phyloP scores from a whole-genome alignment of 768 basidiomycete genomes.

The Lactarius pseudohatsudake region DNA sequence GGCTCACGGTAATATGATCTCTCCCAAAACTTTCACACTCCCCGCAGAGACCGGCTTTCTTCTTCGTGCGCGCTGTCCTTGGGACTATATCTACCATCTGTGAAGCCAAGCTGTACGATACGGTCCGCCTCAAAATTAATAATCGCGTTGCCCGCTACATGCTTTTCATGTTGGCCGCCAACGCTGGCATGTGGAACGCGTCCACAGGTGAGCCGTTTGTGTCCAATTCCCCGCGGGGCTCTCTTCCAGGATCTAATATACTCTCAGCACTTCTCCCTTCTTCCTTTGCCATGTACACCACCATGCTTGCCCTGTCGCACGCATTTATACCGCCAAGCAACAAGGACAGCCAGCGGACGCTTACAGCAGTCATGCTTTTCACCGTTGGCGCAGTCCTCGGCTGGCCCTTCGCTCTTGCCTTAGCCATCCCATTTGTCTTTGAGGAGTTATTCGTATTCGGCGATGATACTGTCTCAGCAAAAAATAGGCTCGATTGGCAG shows the following conservation, averaged over 20 bases:
- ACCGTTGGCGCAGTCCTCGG: slow-evolving; percentile 86
- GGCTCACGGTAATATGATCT: slow-evolving; percentile 25
- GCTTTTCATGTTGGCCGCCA: slow-evolving; percentile 81
- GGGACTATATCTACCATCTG: slow-evolving; percentile 70
- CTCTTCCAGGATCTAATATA: slow-evolving; percentile 21
- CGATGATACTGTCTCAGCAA: slow-evolving; percentile 57
- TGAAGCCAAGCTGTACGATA: slow-evolving; percentile 82
- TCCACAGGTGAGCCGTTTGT: slow-evolving; percentile 58
- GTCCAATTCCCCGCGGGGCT: neutral
- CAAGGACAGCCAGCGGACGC: slow-evolving; percentile 53
- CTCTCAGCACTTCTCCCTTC: slow-evolving; percentile 86
- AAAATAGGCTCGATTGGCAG: slow-evolving; percentile 53
- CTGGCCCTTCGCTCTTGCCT: slow-evolving; percentile 93
- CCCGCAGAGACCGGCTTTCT: slow-evolving; percentile 80
- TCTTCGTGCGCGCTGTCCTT: slow-evolving; percentile 79
- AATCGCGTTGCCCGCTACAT: slow-evolving; percentile 92
- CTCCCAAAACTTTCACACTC: slow-evolving; percentile 18
- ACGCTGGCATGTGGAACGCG: slow-evolving; percentile 95
- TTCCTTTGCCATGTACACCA: slow-evolving; percentile 91
- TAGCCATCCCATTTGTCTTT: slow-evolving; percentile 84
- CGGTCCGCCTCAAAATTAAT: slow-evolving; percentile 79
- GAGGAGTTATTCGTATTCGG: slow-evolving; percentile 86
- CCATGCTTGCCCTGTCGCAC: slow-evolving; percentile 74
- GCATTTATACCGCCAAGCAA: slow-evolving; percentile 58
- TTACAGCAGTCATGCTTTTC: slow-evolving; percentile 66